Percentiles rank a stretch among this genome's conserved stretches.
Conservation (phyloP, 179 eudicot species). For the Corrigiola litoralis region DNA sequence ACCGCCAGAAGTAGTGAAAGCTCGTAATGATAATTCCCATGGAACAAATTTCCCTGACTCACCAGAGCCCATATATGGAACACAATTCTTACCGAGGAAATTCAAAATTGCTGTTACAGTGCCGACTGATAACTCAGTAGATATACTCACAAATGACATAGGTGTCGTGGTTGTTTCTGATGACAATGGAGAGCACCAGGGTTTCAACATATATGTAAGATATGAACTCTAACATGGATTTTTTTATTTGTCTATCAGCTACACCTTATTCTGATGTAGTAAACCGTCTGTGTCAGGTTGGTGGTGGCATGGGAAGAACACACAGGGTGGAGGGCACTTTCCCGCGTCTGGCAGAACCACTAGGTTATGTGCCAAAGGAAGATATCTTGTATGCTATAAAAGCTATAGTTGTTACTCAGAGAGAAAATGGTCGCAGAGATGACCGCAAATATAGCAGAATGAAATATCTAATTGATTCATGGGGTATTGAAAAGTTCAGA, state of each 20-base stretch:
- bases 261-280: not conserved
- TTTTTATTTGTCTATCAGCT: not conserved
- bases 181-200: conserved; percentile 86
- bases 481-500: conserved; percentile 98
- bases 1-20: conserved; percentile 83
- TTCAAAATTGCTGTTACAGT: conserved; percentile 97
- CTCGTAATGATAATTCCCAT: conserved; percentile 92
- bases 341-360: conserved; percentile 87
- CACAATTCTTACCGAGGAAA: conserved; percentile 96
- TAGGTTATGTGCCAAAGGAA: conserved; percentile 98
- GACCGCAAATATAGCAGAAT: conserved; percentile 94
- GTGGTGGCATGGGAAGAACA: conserved; percentile 99
- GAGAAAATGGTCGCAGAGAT: conserved; percentile 98
- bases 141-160: conserved; percentile 85
- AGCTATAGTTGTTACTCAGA: conserved; percentile 95
- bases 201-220: conserved; percentile 90
- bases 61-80: conserved; percentile 97
- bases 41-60: conserved; percentile 92
- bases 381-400: conserved; percentile 95
- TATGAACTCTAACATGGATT: not conserved
- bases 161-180: conserved; percentile 87
- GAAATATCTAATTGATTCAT: conserved; percentile 88
- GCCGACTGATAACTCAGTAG: conserved; percentile 92
- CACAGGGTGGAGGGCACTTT: conserved; percentile 87
- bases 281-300: conserved; percentile 55